Conservation (phyloP, 139 green algal species). For the Edaphochlamys debaryana region DNA sequence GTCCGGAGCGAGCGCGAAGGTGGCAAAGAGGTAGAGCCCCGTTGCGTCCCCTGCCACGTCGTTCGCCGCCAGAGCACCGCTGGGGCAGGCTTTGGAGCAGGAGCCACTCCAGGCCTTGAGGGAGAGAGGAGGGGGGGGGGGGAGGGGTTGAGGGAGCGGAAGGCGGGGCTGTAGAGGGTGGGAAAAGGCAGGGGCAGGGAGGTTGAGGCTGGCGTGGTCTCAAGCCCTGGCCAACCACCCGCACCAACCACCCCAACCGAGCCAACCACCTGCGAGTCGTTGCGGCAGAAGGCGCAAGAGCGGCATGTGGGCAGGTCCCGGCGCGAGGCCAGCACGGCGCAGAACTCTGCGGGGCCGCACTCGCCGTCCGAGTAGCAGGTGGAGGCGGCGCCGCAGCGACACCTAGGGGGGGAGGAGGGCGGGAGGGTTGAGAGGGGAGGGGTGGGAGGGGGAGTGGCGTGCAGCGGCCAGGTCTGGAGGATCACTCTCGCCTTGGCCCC, state of each 20-base stretch:
- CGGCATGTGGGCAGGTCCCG: not conserved
- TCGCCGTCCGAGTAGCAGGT: conserved; percentile 3
- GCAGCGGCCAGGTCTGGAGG: not conserved
- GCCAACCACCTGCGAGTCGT: too few relatives aligned
- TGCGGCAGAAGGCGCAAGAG: conserved; percentile 21
- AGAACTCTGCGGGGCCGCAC: conserved; percentile 18
- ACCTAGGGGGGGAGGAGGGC: not conserved
- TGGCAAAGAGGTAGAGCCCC: not conserved
- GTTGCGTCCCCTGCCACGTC: not conserved
- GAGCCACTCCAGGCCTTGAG: not conserved
- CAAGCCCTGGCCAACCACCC: too few relatives aligned
- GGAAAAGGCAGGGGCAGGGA: too few relatives aligned
- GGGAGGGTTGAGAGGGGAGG: not conserved
- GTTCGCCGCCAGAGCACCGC: conserved; percentile 1
- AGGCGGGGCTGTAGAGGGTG: too few relatives aligned
- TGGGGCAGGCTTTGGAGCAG: conserved; percentile 18
- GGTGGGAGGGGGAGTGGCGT: not conserved
- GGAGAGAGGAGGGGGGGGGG: too few relatives aligned
- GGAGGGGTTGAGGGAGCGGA: too few relatives aligned
- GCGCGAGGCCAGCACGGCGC: not conserved
- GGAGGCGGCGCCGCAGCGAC: not conserved
- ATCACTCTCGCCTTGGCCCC: too few relatives aligned
- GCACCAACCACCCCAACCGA: too few relatives aligned
- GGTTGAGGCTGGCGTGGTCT: too few relatives aligned
- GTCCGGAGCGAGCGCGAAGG: not conserved